Base-by-base conservation (phyloP, 257 asterid genomes). In the Solanum arcanum region DNA sequence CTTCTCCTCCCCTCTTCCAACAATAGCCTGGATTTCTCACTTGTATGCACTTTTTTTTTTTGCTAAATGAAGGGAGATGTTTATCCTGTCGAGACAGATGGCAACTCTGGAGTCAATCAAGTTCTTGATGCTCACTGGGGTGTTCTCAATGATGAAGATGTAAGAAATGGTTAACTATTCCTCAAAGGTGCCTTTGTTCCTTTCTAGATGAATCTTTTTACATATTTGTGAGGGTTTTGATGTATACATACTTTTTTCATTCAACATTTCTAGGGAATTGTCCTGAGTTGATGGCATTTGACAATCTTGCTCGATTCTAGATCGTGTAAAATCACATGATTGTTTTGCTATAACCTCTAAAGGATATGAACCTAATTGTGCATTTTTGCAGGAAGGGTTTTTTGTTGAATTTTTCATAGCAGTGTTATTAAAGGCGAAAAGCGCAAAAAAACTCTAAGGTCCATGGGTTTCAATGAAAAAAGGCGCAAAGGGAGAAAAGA, bases 81-180 rank as follows among this genome's bases (percentile, higher is more conserved):
- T 90, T 97, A 97, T 90, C 99, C 99, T 11, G 94, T 97, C 87
- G 99, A 95, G 91, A 86, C 92, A 23, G 87, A 88, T 70, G 95
- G 92, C 83, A 94, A 88, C 84, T 77, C 88, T 89, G 86, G 92
- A 80, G 39, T 94, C 88, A 90, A 87, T 86, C 98, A 94, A 93
- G 96, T 97, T 90, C 99, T 97, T 78, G 99, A 97, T 94, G 99
- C 98, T 90, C 98, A 97, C 88, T 97, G 99, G 99, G 99, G 99
- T 89, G 94, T 95, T 89, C 94, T 97, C 90, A 90, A 92, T 90
- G 99, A 94, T 82, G 98, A 95, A 8, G 98, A 95, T 91, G 99
- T 97, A 92, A 94, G 98, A 46, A 77, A 80, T 75, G 31, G 62
- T 27, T 25, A 62, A 64, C 59, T 89, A 37, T 81, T 84, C 27